Evolutionary conservation across 1,284 basidiomycete genomes (phyloP), one percentile per base, ranked within the genome.

Genomic region (Dichomitus squalens): DNA sequence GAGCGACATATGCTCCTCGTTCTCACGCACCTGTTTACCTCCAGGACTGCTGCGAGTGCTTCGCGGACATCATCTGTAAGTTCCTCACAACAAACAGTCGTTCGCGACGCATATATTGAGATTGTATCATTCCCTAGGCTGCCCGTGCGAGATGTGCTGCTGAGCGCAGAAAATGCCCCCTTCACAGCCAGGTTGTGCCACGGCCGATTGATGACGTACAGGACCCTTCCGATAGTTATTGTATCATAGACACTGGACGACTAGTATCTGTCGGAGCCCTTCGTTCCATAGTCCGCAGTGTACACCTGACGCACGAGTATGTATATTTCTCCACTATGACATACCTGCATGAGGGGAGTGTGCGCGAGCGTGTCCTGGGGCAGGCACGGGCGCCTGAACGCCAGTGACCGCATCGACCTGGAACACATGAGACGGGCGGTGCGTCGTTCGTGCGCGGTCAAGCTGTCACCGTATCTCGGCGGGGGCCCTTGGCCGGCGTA

Each of bases 131-230:
- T 18, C 9, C 21, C 7, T 57, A 77, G 75, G 76, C 67, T 77
- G 75, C 72, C 75, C 75, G 41, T 76, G 76, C 67, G 76, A 77
- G 72, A 75, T 76, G 73, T 74, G 71, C 65, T 77, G 75, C 64
- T 75, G 68, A 69, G 38, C 57, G 50, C 35, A 31, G 20, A 7
- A 11, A 34, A 14, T 14, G 18, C 16, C 35, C 29, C 27, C 20
- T 29, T 39, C 36, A 16, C 8, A 39, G 20, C 39, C 49, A 52
- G 33, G 35, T 27, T 21, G 39, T 47, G 38, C 6, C 20, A 43
- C 33, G 14, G n/a, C 16, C 25, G 34, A 51, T 47, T 40, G 38
- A n/a, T 31, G 29, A 31, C 29, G 29, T 31, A 6, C 11, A 6
- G 29, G 29, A 31, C 29, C 34, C 40, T 40, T 25, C 49, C 34